phyloP scores from a whole-genome alignment of 495 filamentous ascomycete genomes.

The Amphirosellinia nigrospora region DNA sequence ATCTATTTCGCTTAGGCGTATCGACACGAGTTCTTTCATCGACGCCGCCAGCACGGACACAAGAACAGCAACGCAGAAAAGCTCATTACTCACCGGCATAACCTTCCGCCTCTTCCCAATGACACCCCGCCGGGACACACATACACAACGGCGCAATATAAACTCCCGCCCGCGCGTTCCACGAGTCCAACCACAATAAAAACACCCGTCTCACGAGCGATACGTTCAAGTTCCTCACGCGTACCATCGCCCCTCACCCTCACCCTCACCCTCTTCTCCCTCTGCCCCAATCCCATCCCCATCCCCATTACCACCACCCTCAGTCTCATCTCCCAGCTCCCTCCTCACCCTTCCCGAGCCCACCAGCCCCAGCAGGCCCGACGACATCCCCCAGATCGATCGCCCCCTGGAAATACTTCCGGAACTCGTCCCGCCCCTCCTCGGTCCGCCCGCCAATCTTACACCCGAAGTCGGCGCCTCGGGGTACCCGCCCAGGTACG shows the following conservation, averaged over 20 bases:
- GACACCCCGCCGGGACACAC: slow-evolving; percentile 71
- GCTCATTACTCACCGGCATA: slow-evolving; percentile 67
- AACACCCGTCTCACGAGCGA: slow-evolving; percentile 76
- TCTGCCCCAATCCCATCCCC: slow-evolving; percentile 65
- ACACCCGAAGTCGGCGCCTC: slow-evolving; percentile 78
- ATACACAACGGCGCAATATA: slow-evolving; percentile 87
- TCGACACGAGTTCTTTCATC: background rate
- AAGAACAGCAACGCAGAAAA: slow-evolving; percentile 11
- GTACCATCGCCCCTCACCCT: slow-evolving; percentile 80
- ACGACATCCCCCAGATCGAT: slow-evolving; percentile 90
- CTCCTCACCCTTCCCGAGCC: slow-evolving; percentile 69
- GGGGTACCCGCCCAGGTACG: slow-evolving; percentile 94
- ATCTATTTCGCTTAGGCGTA: background rate
- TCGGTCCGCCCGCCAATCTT: slow-evolving; percentile 70
- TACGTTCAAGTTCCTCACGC: slow-evolving; percentile 74
- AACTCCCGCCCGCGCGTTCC: slow-evolving; percentile 76
- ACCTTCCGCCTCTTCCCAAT: slow-evolving; percentile 93
- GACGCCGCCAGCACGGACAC: background rate
- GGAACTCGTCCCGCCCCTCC: slow-evolving; percentile 81
- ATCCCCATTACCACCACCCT: too few species aligned
- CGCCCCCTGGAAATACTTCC: slow-evolving; percentile 76
- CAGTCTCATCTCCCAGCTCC: slow-evolving; percentile 57
- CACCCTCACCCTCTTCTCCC: slow-evolving; percentile 54
- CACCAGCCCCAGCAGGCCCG: slow-evolving; percentile 60
- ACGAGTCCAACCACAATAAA: slow-evolving; percentile 82